A percentile compares a stretch with the other conserved stretches of the same genome.
Evolutionary conservation across 345 rosid species (phyloP).

Genomic region (Eucalyptus guilfoylei): DNA sequence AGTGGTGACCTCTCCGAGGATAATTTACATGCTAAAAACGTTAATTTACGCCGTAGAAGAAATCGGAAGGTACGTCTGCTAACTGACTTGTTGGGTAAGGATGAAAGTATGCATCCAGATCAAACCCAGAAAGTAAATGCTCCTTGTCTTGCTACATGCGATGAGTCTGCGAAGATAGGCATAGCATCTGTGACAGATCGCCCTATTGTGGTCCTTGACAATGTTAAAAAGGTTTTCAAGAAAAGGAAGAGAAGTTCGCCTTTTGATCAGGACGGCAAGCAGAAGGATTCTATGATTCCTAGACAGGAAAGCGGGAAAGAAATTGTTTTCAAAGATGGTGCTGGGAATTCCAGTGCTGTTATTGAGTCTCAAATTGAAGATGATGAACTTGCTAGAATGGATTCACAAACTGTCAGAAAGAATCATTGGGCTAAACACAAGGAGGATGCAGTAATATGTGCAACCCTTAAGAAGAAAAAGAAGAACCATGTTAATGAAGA

Average conservation of each 20-base stretch:
- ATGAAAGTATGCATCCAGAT: conserved; percentile 10
- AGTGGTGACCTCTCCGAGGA: conserved; percentile 28
- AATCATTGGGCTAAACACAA: conserved; percentile 17
- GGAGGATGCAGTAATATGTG: conserved; percentile 3
- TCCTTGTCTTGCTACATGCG: conserved; percentile 8
- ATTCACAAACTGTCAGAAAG: conserved; percentile 13
- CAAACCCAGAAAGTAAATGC: conserved; percentile 13
- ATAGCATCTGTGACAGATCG: conserved; percentile 1
- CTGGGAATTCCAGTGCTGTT: conserved; percentile 6
- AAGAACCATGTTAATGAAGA: conserved; percentile 17
- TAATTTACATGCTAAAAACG: conserved; percentile 8
- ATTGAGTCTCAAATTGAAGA: conserved; percentile 25
- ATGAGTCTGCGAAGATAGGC: conserved; percentile 8
- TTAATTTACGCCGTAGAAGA: conserved; percentile 46
- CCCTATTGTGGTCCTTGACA: not conserved
- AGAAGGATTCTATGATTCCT: conserved; percentile 17
- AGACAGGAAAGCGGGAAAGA: conserved; percentile 14
- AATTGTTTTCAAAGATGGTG: conserved; percentile 5
- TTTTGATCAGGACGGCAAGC: conserved; percentile 26
- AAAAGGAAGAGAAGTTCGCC: conserved; percentile 46
- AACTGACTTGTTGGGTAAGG: conserved; percentile 55
- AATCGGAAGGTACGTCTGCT: conserved; percentile 56
- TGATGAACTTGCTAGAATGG: conserved; percentile 8
- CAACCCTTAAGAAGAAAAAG: conserved; percentile 22
- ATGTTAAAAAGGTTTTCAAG: conserved; percentile 1